Evolutionary conservation across 2,329 filamentous ascomycete species (phyloP).

Genomic region (Colletotrichum lindemuthianum): DNA sequence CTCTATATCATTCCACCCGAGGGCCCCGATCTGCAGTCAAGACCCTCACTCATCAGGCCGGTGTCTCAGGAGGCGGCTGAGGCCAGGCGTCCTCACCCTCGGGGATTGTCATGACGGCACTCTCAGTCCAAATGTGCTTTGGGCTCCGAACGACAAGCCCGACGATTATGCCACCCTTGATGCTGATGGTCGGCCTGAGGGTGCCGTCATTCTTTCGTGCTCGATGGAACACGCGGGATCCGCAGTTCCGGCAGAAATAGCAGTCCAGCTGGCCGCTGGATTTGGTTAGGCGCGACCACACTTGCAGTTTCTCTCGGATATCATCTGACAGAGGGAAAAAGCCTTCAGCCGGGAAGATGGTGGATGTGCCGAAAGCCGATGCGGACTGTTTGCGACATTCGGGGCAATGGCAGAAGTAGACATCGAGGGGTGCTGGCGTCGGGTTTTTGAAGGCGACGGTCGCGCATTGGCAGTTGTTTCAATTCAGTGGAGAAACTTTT

Average conservation of each 20-base stretch:
- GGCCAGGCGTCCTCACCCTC: slow-evolving; percentile 39
- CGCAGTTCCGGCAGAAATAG: slow-evolving; percentile 54
- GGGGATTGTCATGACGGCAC: slow-evolving; percentile 57
- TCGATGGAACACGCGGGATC: slow-evolving; percentile 59
- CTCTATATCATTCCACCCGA: no score
- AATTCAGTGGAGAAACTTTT: no score
- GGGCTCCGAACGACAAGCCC: slow-evolving; percentile 52
- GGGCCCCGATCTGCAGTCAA: background rate
- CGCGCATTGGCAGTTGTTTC: slow-evolving; percentile 51
- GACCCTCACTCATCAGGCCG: background rate
- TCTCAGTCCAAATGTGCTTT: slow-evolving; percentile 57
- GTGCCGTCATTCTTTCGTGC: slow-evolving; percentile 50
- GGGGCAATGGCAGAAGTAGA: slow-evolving; percentile 58
- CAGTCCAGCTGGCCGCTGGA: slow-evolving; percentile 54
- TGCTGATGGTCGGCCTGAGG: slow-evolving; percentile 48
- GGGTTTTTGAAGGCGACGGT: slow-evolving; percentile 49
- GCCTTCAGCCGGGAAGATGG: slow-evolving; percentile 52
- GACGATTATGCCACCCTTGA: slow-evolving; percentile 59
- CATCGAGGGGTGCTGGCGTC: slow-evolving; percentile 44
- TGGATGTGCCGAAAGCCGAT: slow-evolving; percentile 58
- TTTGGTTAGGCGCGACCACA: slow-evolving; percentile 53
- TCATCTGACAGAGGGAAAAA: slow-evolving; percentile 52
- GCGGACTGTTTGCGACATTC: slow-evolving; percentile 56
- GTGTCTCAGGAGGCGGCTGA: slow-evolving; percentile 24
- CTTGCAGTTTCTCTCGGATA: slow-evolving; percentile 44